Evolutionary conservation across 2,329 filamentous ascomycete species (phyloP).

Genomic region (Plectosphaerella cucumerina): DNA sequence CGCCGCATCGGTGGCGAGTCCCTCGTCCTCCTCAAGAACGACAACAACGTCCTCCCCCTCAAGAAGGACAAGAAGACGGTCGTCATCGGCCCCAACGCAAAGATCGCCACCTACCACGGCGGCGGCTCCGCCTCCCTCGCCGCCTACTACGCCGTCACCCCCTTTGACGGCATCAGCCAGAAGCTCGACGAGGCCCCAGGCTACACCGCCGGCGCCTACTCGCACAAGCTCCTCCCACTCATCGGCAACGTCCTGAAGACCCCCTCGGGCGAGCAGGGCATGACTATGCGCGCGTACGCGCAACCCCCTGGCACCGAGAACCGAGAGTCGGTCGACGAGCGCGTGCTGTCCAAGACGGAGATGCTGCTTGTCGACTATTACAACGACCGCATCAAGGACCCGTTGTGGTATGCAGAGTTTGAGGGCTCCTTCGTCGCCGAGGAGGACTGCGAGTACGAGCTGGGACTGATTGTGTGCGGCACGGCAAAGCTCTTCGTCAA

Average conservation of each 20-base stretch:
- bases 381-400: slow-evolving; percentile 47
- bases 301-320: slow-evolving; percentile 45
- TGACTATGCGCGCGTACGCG: slow-evolving; percentile 60
- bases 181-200: slow-evolving; percentile 38
- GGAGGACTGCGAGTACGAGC: slow-evolving; percentile 57
- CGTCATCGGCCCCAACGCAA: slow-evolving; percentile 55
- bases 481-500: slow-evolving; percentile 63
- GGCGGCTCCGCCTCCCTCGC: slow-evolving; percentile 60
- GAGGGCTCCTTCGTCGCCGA: slow-evolving; percentile 58
- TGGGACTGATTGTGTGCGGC: slow-evolving; percentile 62
- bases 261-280: slow-evolving; percentile 48
- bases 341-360: slow-evolving; percentile 44
- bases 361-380: slow-evolving; percentile 46
- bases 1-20: slow-evolving; percentile 26
- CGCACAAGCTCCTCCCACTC: slow-evolving; percentile 59
- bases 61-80: slow-evolving; percentile 56
- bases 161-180: slow-evolving; percentile 64
- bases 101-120: slow-evolving; percentile 54
- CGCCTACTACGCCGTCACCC: slow-evolving; percentile 66
- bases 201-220: slow-evolving; percentile 60
- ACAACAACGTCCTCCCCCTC: slow-evolving; percentile 58
- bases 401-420: slow-evolving; percentile 56
- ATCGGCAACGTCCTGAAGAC: slow-evolving; percentile 50
- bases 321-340: slow-evolving; percentile 47
- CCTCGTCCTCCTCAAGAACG: slow-evolving; percentile 71